A percentile compares a stretch with the other conserved stretches of the same genome.
phyloP scores from a whole-genome alignment of 2,329 filamentous ascomycete species.

The Setomelanomma holmii region DNA sequence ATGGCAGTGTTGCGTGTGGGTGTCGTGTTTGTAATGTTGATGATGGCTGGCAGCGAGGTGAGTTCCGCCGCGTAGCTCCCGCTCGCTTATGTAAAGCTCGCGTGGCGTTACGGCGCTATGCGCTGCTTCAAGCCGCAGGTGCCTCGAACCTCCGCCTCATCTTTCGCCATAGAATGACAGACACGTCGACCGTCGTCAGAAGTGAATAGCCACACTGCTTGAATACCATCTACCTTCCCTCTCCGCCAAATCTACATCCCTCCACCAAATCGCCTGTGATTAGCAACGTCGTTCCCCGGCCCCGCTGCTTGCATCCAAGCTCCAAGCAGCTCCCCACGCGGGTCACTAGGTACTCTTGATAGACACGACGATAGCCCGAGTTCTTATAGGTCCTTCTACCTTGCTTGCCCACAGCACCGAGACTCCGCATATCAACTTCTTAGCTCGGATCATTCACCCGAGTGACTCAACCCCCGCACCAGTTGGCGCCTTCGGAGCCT shows the following conservation, averaged over 20 bases:
- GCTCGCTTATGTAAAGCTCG: slow-evolving; percentile 14
- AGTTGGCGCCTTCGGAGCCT: slow-evolving; percentile 26
- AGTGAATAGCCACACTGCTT: slow-evolving; percentile 7
- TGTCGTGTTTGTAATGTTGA: slow-evolving; percentile 42
- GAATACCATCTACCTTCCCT: neutral
- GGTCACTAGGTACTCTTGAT: slow-evolving; percentile 14
- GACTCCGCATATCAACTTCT: too few relatives aligned
- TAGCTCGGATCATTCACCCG: neutral
- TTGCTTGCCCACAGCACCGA: neutral
- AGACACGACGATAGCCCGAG: neutral
- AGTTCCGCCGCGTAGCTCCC: slow-evolving; percentile 22
- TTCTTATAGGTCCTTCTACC: slow-evolving; percentile 5
- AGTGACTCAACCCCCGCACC: slow-evolving; percentile 20
- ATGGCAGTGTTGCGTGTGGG: slow-evolving; percentile 23
- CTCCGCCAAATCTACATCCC: neutral
- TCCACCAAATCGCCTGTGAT: neutral
- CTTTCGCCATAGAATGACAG: slow-evolving; percentile 36
- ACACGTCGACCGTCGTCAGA: slow-evolving; percentile 39
- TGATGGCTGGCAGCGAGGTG: slow-evolving; percentile 22
- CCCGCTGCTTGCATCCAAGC: slow-evolving; percentile 12
- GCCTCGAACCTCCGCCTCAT: slow-evolving; percentile 31
- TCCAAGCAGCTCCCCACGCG: slow-evolving; percentile 17
- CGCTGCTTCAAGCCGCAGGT: slow-evolving; percentile 24
- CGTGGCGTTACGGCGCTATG: slow-evolving; percentile 38
- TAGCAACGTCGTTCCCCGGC: neutral